Evolutionary conservation across 2,329 filamentous ascomycete species (phyloP), one percentile per base, ranked within the genome.

Genomic region (Chaetomiaceae sp.): DNA sequence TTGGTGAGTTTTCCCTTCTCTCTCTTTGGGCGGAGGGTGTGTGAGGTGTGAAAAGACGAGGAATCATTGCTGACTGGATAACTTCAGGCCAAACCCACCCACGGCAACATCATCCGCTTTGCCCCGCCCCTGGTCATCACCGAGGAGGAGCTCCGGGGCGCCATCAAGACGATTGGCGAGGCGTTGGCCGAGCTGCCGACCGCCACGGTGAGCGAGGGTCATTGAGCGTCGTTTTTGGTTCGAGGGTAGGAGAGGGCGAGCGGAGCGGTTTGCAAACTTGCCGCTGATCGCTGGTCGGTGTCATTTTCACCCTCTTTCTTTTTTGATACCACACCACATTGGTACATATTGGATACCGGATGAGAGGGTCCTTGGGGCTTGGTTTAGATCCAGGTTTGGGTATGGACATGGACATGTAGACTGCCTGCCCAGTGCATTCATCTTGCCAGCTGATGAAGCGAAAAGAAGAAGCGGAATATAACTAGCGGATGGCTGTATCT

Each of bases 31-130:
- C 9, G 30, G 30, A 7, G 30, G 10, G 13, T 12, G 13, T 38
- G 19, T 42, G 30, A 46, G 35, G 10, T 9, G 3, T 23, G 6
- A 13, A 3, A 33, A 10, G 44, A 17, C n/a, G 14, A 8, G 16
- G 14, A n/a, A n/a, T n/a, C n/a, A n/a, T n/a, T 42, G 37, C n/a
- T 55, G 39, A 50, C 46, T 63, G 48, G n/a, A n/a, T 62, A 54
- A 25, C 39, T 40, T 55, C 67, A 95, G 89, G 93, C 93, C 63
- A 99, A 99, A 80, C 93, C 93, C 25, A 99, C 93, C 6, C 93
- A 99, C 70, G 86, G 95, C 65, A 96, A 97, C 71, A 97, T 99
- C 68, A 99, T 99, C 67, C 87, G 93, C 51, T 86, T 99, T 55
- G 93, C 93, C n/a, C 93, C 93, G 41, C 93, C 93, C 17, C 76